Conservation (phyloP, 192 early-diverging fungal species). For the Coemansia sp. region DNA sequence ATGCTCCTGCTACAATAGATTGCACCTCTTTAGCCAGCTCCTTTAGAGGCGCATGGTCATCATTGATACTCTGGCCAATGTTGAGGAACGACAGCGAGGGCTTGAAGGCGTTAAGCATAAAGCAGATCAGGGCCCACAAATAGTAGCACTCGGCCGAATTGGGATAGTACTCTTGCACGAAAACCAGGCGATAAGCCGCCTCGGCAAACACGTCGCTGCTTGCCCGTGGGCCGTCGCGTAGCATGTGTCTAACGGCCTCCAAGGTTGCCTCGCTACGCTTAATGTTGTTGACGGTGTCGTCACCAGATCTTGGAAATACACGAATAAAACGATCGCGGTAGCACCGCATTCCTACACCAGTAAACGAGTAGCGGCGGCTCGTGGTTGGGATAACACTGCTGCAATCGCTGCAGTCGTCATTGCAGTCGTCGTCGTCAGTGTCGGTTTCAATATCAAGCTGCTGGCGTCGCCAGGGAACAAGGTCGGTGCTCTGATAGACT, state of each 20-base stretch:
- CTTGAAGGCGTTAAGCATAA: constrained; percentile 40
- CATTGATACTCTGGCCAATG: constrained; percentile 35
- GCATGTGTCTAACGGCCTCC: constrained; percentile 36
- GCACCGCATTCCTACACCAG: constrained; percentile 31
- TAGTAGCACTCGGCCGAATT: constrained; percentile 52
- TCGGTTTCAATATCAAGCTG: background rate
- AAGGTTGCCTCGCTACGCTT: constrained; percentile 28
- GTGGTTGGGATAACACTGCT: no score
- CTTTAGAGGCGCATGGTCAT: constrained; percentile 28
- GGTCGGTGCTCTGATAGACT: constrained; percentile 17
- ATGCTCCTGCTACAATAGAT: constrained; percentile 23
- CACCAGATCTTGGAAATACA: constrained; percentile 32
- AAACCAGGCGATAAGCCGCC: constrained; percentile 34
- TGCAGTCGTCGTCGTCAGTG: background rate
- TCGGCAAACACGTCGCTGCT: constrained; percentile 33
- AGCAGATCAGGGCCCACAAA: constrained; percentile 53
- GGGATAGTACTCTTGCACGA: constrained; percentile 50
- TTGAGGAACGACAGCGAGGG: constrained; percentile 32
- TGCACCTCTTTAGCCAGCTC: constrained; percentile 41
- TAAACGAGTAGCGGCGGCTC: background rate
- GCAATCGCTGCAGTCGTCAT: background rate
- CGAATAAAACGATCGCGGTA: constrained; percentile 38
- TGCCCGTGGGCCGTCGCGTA: constrained; percentile 38
- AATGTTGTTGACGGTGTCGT: constrained; percentile 14
- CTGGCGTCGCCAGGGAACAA: constrained; percentile 30